phyloP scores from a whole-genome alignment of 2,329 filamentous ascomycete species.

The Paecilomyces sp. region DNA sequence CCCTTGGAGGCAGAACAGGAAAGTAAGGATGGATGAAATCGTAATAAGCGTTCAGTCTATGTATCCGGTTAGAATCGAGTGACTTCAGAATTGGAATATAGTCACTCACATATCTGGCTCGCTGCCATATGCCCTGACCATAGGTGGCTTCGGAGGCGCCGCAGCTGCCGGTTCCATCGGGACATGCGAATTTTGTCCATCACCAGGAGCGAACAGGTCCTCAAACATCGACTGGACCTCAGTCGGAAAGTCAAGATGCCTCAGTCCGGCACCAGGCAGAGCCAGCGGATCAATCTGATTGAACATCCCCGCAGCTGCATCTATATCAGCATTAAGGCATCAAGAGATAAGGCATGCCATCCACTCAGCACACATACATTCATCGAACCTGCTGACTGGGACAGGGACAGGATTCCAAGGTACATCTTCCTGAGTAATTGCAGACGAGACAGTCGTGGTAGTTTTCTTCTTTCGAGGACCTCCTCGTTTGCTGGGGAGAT shows the following conservation, averaged over 20 bases:
- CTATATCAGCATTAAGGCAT: constrained; percentile 13
- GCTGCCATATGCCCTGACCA: constrained; percentile 33
- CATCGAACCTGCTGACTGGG: constrained; percentile 20
- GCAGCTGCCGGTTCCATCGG: constrained; percentile 22
- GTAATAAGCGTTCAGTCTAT: constrained; percentile 40
- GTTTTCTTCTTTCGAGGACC: constrained; percentile 37
- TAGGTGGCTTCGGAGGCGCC: constrained; percentile 16
- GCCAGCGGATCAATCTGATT: constrained; percentile 35
- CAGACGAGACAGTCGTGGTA: constrained; percentile 17
- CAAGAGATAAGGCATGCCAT: background rate
- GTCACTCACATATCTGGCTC: constrained; percentile 33
- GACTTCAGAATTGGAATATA: background rate
- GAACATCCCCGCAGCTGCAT: constrained; percentile 26
- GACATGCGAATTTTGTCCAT: constrained; percentile 15
- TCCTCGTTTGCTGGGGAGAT: constrained; percentile 37
- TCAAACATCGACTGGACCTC: constrained; percentile 33
- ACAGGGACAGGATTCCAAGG: constrained; percentile 14
- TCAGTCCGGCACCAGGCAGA: constrained; percentile 31
- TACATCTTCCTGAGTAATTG: constrained; percentile 12
- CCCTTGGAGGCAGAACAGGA: constrained; percentile 36
- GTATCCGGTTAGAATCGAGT: constrained; percentile 8
- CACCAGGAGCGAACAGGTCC: constrained; percentile 22
- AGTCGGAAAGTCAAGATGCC: constrained; percentile 30
- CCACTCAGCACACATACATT: constrained; percentile 18
- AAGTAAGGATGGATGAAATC: constrained; percentile 41